Conservation (phyloP, 2,329 filamentous ascomycete species). For the Camptophora hylomeconis region DNA sequence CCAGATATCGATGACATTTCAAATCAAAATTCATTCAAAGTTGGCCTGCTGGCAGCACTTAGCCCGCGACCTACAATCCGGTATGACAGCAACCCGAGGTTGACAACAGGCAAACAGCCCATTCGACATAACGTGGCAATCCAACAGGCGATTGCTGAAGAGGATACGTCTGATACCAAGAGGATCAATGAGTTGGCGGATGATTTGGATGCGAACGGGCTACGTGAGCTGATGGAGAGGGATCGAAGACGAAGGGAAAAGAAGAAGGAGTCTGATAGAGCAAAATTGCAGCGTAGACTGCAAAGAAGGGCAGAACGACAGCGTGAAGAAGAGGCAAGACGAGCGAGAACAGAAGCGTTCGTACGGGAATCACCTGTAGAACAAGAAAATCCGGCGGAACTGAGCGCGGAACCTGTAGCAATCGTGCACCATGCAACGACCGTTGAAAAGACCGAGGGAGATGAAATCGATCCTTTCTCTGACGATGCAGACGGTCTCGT, state of each 20-base stretch:
- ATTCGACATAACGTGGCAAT: slow-evolving; percentile 8
- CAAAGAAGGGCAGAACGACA: slow-evolving; percentile 39
- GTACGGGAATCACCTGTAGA: slow-evolving; percentile 1
- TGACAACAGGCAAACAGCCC: slow-evolving; percentile 30
- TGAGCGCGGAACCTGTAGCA: slow-evolving; percentile 7
- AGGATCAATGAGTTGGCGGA: slow-evolving; percentile 62
- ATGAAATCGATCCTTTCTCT: slow-evolving; percentile 8
- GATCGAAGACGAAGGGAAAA: slow-evolving; percentile 69
- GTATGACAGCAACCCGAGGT: slow-evolving; percentile 53
- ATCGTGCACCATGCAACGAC: slow-evolving; percentile 6
- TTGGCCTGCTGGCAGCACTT: slow-evolving; percentile 69
- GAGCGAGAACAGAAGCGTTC: slow-evolving; percentile 7
- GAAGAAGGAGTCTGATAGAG: slow-evolving; percentile 58
- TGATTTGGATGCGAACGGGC: slow-evolving; percentile 67
- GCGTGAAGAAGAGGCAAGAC: slow-evolving; percentile 32
- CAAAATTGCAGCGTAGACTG: slow-evolving; percentile 39
- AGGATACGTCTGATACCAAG: slow-evolving; percentile 47
- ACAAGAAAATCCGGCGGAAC: not conserved
- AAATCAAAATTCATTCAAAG: slow-evolving; percentile 63
- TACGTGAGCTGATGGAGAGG: slow-evolving; percentile 81
- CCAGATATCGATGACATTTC: slow-evolving; percentile 62
- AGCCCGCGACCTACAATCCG: slow-evolving; percentile 74
- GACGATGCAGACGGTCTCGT: no score
- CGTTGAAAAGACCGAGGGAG: slow-evolving; percentile 1
- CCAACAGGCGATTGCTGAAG: slow-evolving; percentile 38